Base-by-base conservation (phyloP, 306 rosid genomes). In the Prunus fruticosa region DNA sequence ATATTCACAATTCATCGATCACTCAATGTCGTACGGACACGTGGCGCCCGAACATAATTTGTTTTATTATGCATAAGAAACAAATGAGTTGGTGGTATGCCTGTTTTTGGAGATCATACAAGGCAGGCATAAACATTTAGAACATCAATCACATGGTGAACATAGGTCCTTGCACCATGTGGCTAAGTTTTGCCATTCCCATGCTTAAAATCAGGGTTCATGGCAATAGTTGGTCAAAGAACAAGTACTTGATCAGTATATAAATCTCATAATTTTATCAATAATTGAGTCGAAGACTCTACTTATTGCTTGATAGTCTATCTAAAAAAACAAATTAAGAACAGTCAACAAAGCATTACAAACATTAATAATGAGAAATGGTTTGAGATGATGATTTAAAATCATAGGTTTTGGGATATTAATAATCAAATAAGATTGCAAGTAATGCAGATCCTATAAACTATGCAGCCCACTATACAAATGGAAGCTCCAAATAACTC, bases 161-260 rank as follows among this genome's bases (percentile, higher is more conserved):
- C 76, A 72, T 72, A 3, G 53, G 52, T 72, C 52, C 34, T 72
- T 28, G 76, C 64, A 51, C 65, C 76, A 72, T 58, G 76, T 72
- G 76, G 25, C 30, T 58, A 58, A 22, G 67, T 72, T 43, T 38
- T 57, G 76, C 10, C 67, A 22, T 57, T 58, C 30, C 76, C 67
- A 58, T 57, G 76, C 54, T 61, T 61, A 61, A 11, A 61, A 11
- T 27, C 41, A 7, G 43, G 66, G 66, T 61, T 5, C 14, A 25
- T 0, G 41, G 11, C 13, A 15, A 7, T 62, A 13, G 4, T 6
- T 11, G 12, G 13, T 13, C 1, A 23, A 12, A 23, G 23, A 23
- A 58, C 61, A 51, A 20, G 27, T 56, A 23, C 64, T 58, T 11
- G 34, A 47, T 47, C 51, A 47, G 14, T 47, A 3, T 12, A 12